Base-by-base conservation (phyloP, 2,329 filamentous ascomycete species). In the Hypoxylon sp. region DNA sequence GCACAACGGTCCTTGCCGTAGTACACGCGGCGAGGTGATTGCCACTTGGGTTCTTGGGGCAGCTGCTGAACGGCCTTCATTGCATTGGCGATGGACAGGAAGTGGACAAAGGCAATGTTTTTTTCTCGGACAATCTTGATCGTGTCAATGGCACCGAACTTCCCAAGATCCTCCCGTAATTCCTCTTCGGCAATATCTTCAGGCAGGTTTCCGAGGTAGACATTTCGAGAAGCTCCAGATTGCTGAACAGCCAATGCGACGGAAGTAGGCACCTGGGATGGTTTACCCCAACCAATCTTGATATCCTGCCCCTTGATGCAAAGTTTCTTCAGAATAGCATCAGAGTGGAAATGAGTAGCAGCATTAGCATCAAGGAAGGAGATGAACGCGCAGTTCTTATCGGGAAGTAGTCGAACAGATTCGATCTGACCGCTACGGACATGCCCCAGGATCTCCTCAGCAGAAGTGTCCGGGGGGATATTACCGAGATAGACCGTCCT, bases 331-430 rank as follows among this genome's bases (percentile, higher is more conserved):
- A 99, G 88, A 82, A 99, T 99, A 74, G 96, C 96, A 86, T 99
- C 96, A 19, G 96, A 99, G 85, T 99, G 96, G 84, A 99, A 99
- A 80, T 99, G 96, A 21, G 95, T 98, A 62, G 96, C 96, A 30
- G 96, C 98, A 83, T 94, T 97, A 75, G 94, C 94, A 78, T 99
- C 96, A 72, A 99, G 86, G 85, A 99, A 99, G 6, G 96, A 99
- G 79, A 99, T 98, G 86, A 99, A 99, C 64, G 96, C 96, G 78
- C 96, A 99, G 86, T 98, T 99, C 93, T 98, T 99, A 83, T 99
- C 96, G 23, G 95, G 93, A 60, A 99, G 86, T 72, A 99, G 87
- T 74, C 96, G 92, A 58, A 99, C 96, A n/a, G 96, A 98, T 84
- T 99, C 96, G 76, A 99, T 98, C 79, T 98, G 96, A 23, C 96